These are phyloP conservation scores for Quaeritorhiza haematococci DNA, from an alignment of 371 early-diverging fungal species.

Conservation along the genomic window DNA sequence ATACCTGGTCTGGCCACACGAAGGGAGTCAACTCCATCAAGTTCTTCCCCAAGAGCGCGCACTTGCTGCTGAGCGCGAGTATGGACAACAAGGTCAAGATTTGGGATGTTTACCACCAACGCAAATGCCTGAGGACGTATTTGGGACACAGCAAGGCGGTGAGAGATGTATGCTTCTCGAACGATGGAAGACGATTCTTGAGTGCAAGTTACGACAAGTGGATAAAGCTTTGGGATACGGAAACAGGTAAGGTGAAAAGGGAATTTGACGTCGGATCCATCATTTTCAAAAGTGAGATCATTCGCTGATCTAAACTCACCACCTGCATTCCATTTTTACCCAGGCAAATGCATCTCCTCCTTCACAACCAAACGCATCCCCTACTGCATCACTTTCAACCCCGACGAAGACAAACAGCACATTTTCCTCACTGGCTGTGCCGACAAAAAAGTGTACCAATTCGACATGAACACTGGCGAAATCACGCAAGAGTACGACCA, in stretches of 20 bases:
- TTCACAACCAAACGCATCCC: slow-evolving; percentile 79
- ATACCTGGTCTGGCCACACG: slow-evolving; percentile 90
- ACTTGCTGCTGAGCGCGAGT: slow-evolving; percentile 81
- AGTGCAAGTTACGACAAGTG: slow-evolving; percentile 87
- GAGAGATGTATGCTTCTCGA: slow-evolving; percentile 85
- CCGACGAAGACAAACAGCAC: slow-evolving; percentile 75
- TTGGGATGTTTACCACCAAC: slow-evolving; percentile 91
- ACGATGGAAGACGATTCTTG: slow-evolving; percentile 79
- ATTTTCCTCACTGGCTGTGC: slow-evolving; percentile 86
- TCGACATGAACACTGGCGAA: slow-evolving; percentile 75
- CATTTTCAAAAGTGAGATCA: not conserved
- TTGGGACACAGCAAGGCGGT: slow-evolving; percentile 90
- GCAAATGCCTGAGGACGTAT: slow-evolving; percentile 75
- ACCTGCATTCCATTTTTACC: not conserved
- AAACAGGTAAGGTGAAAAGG: slow-evolving; percentile 65
- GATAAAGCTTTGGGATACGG: slow-evolving; percentile 95
- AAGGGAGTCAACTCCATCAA: slow-evolving; percentile 88
- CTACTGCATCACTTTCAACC: slow-evolving; percentile 86
- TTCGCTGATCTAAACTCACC: not conserved
- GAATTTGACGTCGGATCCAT: not conserved
- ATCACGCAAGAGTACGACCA: slow-evolving; percentile 93
- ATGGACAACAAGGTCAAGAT: slow-evolving; percentile 92
- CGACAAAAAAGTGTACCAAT: slow-evolving; percentile 88
- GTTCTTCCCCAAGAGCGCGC: slow-evolving; percentile 85
- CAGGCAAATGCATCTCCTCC: slow-evolving; percentile 70